Evolutionary conservation across 345 rosid species (phyloP), one percentile per base, ranked within the genome.

Genomic region (Salix brachista): DNA sequence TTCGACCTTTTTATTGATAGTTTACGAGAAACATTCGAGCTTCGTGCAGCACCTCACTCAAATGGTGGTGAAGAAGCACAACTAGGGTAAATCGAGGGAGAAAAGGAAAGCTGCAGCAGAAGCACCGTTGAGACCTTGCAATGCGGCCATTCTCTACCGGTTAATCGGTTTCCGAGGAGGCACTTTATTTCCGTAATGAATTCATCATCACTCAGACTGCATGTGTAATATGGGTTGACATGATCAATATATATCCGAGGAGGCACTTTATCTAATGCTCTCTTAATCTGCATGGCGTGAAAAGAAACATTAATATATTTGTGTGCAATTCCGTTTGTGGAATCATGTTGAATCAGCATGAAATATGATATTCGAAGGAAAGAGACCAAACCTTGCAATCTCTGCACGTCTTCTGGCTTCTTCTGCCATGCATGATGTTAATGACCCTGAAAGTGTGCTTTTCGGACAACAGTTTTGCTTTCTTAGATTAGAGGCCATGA

Each of bases 381-480:
- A 28, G 34, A 39, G 7, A 68, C 9, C 11, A 30, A 69, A 88
- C 90, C 94, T 90, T 39, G 91, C 84, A 69, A 90, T 78, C 81
- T 90, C 94, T 17, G 91, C 94, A 0, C 89, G 88, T 75, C 89
- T 81, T 78, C 82, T 84, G 56, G 94, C 94, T 74, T 88, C 94
- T 76, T 90, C 94, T 7, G 89, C 90, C 89, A 87, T n/a, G n/a
- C n/a, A n/a, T 84, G 79, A 81, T 13, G 61, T 77, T 79, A 19
- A 84, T 85, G 82, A 87, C 94, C 42, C 86, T 79, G 76, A 80
- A 83, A 11, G 80, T 75, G 79, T 84, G 86, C 69, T 83, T 87
- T 66, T 86, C 90, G 7, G 84, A 21, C 78, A 80, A 78, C 16
- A n/a, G 30, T 72, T 81, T 90, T 6, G 88, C 4, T 23, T 86